These are phyloP conservation scores for Danielia oregonensis DNA, from an alignment of 805 yeast genomes.

Conservation along the genomic window DNA sequence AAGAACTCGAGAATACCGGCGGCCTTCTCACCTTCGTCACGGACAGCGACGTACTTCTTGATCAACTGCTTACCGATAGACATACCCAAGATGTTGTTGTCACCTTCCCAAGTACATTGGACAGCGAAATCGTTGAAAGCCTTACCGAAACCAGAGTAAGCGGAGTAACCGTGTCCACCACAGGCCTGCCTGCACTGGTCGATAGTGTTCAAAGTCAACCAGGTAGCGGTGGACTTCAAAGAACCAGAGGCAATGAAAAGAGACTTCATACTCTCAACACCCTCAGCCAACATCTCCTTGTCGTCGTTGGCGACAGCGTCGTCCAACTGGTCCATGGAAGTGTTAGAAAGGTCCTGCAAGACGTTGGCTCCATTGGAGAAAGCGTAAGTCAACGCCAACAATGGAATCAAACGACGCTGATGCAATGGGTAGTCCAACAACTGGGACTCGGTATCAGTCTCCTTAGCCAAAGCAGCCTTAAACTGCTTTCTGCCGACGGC, in stretches of 20 bases:
- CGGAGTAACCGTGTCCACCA: conserved; percentile 95
- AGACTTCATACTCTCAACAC: conserved; percentile 65
- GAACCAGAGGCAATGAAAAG: conserved; percentile 84
- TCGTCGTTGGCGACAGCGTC: conserved; percentile 47
- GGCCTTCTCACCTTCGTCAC: conserved; percentile 43
- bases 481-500: conserved; percentile 90
- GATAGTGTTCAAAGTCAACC: conserved; percentile 76
- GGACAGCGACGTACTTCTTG: conserved; percentile 41
- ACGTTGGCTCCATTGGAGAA: conserved; percentile 68
- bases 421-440: conserved; percentile 84
- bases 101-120: conserved; percentile 99
- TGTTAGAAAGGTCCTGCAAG: conserved; percentile 49
- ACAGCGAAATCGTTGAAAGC: conserved; percentile 94
- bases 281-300: conserved; percentile 39
- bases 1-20: conserved; percentile 46
- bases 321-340: conserved; percentile 52
- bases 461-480: conserved; percentile 33
- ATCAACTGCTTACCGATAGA: conserved; percentile 78
- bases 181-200: conserved; percentile 91
- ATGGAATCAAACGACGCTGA: conserved; percentile 85
- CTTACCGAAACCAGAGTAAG: conserved; percentile 88
- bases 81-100: conserved; percentile 80
- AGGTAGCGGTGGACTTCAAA: conserved; percentile 83
- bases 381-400: conserved; percentile 73
- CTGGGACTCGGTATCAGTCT: conserved; percentile 56